These are phyloP conservation scores for Anthracocystis panici-leucophaei DNA, from an alignment of 1,284 basidiomycete genomes.

Conservation along the genomic window DNA sequence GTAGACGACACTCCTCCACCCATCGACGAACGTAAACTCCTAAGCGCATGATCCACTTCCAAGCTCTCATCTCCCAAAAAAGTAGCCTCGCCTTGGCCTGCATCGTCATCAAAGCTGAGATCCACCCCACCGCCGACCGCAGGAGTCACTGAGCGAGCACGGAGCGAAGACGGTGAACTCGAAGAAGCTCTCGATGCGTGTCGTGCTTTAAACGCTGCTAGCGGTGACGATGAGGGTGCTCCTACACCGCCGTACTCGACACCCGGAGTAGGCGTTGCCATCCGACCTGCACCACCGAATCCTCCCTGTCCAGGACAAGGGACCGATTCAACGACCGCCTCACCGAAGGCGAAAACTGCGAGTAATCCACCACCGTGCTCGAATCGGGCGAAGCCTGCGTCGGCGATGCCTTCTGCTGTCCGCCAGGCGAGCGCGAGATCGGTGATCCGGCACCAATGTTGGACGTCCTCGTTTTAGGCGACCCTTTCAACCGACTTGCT, in stretches of 20 bases:
- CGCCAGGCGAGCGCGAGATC: constrained; percentile 18
- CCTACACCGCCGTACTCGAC: background rate
- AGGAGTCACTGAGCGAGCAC: constrained; percentile 16
- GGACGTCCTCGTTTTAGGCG: constrained; percentile 38
- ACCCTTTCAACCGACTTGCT: constrained; percentile 37
- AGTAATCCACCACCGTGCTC: constrained; percentile 23
- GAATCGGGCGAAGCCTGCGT: constrained; percentile 10
- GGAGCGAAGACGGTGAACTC: constrained; percentile 5
- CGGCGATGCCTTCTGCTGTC: background rate
- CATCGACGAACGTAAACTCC: constrained; percentile 24
- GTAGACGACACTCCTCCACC: constrained; percentile 20
- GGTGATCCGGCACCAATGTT: constrained; percentile 40
- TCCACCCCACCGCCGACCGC: constrained; percentile 1
- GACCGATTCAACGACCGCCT: constrained; percentile 8
- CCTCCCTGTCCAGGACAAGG: constrained; percentile 6
- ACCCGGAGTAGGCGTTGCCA: background rate
- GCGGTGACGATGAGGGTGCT: constrained; percentile 76
- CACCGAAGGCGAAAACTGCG: constrained; percentile 38
- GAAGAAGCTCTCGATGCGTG: constrained; percentile 25
- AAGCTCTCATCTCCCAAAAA: constrained; percentile 52
- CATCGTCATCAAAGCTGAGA: constrained; percentile 59
- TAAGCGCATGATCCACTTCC: constrained; percentile 41
- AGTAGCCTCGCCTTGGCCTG: constrained; percentile 68
- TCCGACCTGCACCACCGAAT: background rate
- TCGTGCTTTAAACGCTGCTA: constrained; percentile 75